phyloP scores from a whole-genome alignment of 352 stramenopile genomes.

The Aphanomyces invadans region DNA sequence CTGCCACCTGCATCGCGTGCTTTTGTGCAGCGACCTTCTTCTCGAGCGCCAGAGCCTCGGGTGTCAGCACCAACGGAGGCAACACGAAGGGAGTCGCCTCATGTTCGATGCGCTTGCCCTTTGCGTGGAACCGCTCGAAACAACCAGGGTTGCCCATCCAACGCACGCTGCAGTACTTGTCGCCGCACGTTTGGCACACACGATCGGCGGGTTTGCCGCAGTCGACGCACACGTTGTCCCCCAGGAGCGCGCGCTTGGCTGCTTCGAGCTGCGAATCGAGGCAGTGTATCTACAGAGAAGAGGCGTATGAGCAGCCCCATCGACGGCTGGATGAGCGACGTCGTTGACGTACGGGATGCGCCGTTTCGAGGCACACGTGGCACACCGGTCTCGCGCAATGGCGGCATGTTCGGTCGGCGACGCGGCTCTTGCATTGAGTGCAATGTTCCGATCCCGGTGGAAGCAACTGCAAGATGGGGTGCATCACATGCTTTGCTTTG shows the following conservation, averaged over 20 bases:
- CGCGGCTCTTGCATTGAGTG: conserved; percentile 46
- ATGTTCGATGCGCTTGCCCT: conserved; percentile 58
- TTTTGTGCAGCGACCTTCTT: neutral
- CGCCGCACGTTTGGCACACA: conserved; percentile 48
- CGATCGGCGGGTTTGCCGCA: conserved; percentile 66
- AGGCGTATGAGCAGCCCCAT: too few species aligned
- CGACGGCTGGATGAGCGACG: too few species aligned
- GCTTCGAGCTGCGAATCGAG: conserved; percentile 53
- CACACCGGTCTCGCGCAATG: conserved; percentile 54
- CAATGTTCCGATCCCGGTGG: conserved; percentile 41
- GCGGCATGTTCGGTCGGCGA: conserved; percentile 42
- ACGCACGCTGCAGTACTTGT: conserved; percentile 74
- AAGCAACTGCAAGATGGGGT: conserved; percentile 46
- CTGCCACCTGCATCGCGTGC: neutral
- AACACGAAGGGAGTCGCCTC: conserved; percentile 34
- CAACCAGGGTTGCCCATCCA: conserved; percentile 80
- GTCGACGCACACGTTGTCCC: conserved; percentile 60
- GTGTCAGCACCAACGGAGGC: conserved; percentile 32
- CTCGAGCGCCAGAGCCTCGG: conserved; percentile 36
- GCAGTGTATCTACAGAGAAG: conserved; percentile 33
- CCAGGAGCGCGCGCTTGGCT: conserved; percentile 42
- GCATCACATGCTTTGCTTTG: conserved; percentile 34
- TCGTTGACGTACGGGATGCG: conserved; percentile 37
- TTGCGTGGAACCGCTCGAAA: conserved; percentile 74
- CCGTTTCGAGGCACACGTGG: conserved; percentile 41